Evolutionary conservation across 805 yeast species (phyloP).

Genomic region (Kluyveromyces lactis): DNA sequence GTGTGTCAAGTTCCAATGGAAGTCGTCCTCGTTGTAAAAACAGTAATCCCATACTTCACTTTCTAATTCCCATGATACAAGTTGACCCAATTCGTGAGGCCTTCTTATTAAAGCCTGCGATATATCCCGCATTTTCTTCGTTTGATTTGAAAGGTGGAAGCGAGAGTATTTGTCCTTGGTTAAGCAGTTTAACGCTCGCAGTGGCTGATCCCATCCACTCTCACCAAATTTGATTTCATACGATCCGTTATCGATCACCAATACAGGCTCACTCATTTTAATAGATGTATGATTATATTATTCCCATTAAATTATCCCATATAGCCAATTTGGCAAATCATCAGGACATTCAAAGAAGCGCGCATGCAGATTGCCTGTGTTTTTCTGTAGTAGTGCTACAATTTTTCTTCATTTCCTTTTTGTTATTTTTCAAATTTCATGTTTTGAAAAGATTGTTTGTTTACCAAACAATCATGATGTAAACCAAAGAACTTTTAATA

Average conservation of each 20-base stretch:
- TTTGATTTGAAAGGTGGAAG: constrained; percentile 63
- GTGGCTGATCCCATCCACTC: constrained; percentile 35
- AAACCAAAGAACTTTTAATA: too few species aligned
- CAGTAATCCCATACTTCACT: constrained; percentile 86
- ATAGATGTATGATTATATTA: background rate
- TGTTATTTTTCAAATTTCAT: too few species aligned
- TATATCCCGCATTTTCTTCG: constrained; percentile 56
- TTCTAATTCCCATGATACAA: constrained; percentile 86
- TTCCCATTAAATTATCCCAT: background rate
- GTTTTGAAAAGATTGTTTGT: too few species aligned
- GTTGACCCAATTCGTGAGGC: constrained; percentile 83
- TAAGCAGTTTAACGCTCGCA: constrained; percentile 57
- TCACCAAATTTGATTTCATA: constrained; percentile 66
- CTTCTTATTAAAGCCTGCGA: constrained; percentile 68
- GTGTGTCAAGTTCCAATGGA: constrained; percentile 20
- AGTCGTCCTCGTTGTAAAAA: constrained; percentile 38
- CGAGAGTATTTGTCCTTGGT: constrained; percentile 69
- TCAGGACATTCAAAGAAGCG: too few species aligned
- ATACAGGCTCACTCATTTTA: constrained; percentile 17
- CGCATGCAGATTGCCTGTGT: too few species aligned
- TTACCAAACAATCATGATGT: too few species aligned
- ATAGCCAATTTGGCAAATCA: too few species aligned
- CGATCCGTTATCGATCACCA: constrained; percentile 87
- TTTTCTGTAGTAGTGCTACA: too few species aligned
- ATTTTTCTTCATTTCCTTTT: too few species aligned